Evolutionary conservation across 345 rosid genomes (phyloP), one percentile per base, ranked within the genome.

Genomic region (Euphorbia lathyris): DNA sequence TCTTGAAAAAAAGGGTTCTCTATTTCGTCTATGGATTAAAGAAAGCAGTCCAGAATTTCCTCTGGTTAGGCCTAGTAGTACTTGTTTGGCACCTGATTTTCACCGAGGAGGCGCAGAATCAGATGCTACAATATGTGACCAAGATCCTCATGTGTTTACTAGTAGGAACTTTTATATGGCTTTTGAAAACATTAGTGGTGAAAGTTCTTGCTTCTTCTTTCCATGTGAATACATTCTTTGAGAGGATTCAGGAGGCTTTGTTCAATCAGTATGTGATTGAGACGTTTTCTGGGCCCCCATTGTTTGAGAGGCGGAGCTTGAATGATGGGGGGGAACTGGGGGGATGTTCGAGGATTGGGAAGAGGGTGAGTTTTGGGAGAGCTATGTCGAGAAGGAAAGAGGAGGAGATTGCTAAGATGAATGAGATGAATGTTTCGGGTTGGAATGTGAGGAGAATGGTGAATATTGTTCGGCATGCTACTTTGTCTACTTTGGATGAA

Each of bases 11-110:
- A 78, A 55, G 83, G 52, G 85, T 83, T 67, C 23, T 86, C 23
- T 86, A 83, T 63, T 86, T 85, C n/a, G 86, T 85, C 4, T 85
- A 83, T 25, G 85, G 86, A 32, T 71, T 85, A 70, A 81, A 74
- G 64, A 83, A 53, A 34, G 47, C 86, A 16, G 86, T 76, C 25
- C 85, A 78, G 74, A 80, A 80, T 70, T 76, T 66, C 50, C 71
- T 83, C 25, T 83, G 82, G 84, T 47, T 80, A 66, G 85, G 84
- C n/a, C 59, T 81, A 11, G 70, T 74, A 45, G 27, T 83, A 72
- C 74, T 85, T 52, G 79, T 72, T 12, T 85, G 89, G 85, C 56
- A 23, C 40, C 72, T 25, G 38, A 55, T 79, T 11, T 77, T 83
- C 52, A n/a, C 75, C 42, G 40, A 77, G 66, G 74, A 73, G 69